Conservation (phyloP, 108 stramenopile species). For the Nitzschia palea region DNA sequence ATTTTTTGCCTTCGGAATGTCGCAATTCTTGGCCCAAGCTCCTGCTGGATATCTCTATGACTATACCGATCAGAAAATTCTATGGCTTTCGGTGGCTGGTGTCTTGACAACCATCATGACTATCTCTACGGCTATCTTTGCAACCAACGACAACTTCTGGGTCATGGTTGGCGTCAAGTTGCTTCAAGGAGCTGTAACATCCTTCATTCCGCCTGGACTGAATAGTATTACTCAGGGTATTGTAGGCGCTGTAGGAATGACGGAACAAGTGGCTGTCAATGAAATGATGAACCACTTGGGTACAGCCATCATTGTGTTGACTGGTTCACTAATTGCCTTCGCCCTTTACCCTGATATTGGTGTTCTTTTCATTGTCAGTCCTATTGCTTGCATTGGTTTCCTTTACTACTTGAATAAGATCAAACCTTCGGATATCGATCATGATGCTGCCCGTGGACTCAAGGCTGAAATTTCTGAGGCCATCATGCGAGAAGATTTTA, state of each 20-base stretch:
- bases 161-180: conserved; percentile 83
- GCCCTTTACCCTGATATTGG: conserved; percentile 77
- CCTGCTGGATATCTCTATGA: conserved; percentile 90
- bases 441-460: conserved; percentile 83
- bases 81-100: conserved; percentile 66
- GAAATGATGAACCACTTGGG: conserved; percentile 92
- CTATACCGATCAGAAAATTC: conserved; percentile 72
- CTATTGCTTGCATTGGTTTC: conserved; percentile 78
- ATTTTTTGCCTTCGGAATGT: conserved; percentile 90
- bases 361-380: conserved; percentile 76
- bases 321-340: conserved; percentile 63
- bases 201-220: conserved; percentile 85
- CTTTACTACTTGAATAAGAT: conserved; percentile 69
- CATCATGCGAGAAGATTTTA: conserved; percentile 8
- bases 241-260: conserved; percentile 85
- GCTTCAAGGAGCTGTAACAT: conserved; percentile 79
- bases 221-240: conserved; percentile 90
- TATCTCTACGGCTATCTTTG: conserved; percentile 71
- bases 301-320: conserved; percentile 81
- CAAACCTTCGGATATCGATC: conserved; percentile 79
- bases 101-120: conserved; percentile 68
- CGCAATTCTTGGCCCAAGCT: conserved; percentile 87
- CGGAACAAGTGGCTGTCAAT: conserved; percentile 77
- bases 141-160: conserved; percentile 64
- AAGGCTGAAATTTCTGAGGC: conserved; percentile 5